Percentiles rank a stretch among this genome's conserved stretches.
Evolutionary conservation across 495 filamentous ascomycete genomes (phyloP).

Genomic region (Penicillium cosmopolitanum): DNA sequence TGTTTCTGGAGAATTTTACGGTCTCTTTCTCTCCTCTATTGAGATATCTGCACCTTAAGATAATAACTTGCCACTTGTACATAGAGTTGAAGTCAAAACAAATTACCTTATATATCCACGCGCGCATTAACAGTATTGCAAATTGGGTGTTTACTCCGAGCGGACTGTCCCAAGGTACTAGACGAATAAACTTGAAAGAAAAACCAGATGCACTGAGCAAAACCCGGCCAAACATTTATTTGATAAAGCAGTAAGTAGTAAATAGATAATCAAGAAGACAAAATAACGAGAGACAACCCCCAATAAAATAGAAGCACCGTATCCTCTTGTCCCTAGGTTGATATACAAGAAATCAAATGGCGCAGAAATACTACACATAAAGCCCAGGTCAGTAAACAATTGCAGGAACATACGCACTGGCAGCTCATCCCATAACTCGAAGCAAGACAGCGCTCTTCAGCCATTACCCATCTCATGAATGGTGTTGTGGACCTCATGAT

Average conservation of each 20-base stretch:
- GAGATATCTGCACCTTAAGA: constrained; percentile 1
- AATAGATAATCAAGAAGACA: neutral
- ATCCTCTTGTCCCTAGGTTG: neutral
- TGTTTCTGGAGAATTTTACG: constrained; percentile 11
- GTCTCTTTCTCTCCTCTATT: constrained; percentile 16
- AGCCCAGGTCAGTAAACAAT: neutral
- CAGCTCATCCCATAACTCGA: neutral
- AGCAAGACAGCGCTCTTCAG: neutral
- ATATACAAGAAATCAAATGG: neutral
- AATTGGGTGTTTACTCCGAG: too few relatives aligned
- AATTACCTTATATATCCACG: neutral
- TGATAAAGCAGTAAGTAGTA: neutral
- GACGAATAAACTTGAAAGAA: too few relatives aligned
- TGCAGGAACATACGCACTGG: neutral
- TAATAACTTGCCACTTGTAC: constrained; percentile 3
- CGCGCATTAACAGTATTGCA: neutral
- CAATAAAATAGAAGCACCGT: neutral
- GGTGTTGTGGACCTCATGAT: neutral
- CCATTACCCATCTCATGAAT: neutral
- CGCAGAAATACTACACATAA: neutral
- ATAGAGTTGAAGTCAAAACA: constrained; percentile 2
- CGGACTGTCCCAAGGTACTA: too few relatives aligned
- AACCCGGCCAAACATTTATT: too few relatives aligned
- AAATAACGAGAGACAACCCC: neutral
- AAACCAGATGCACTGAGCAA: too few relatives aligned